Conservation (phyloP, 768 basidiomycete genomes). For the Suillus subaureus region DNA sequence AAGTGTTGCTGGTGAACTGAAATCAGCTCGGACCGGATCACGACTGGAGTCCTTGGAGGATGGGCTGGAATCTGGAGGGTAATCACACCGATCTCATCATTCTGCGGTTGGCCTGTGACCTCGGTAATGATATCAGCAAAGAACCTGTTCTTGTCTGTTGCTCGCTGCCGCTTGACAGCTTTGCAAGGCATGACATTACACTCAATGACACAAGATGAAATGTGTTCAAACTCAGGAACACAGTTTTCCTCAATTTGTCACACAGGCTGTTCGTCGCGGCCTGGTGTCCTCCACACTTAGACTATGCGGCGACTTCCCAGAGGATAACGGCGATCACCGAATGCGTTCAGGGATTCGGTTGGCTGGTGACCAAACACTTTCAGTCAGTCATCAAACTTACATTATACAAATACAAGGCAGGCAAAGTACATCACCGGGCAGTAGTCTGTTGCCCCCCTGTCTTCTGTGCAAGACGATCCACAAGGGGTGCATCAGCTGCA, state of each 20-base stretch:
- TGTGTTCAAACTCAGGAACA: not conserved
- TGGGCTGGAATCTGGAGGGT: not conserved
- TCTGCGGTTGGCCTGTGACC: not conserved
- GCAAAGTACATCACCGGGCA: conserved; percentile 41
- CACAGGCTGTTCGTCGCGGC: not conserved
- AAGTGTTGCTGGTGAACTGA: not conserved
- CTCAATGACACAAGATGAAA: not conserved
- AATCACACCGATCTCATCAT: not conserved
- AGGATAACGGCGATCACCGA: not conserved
- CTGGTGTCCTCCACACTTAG: conserved; percentile 18
- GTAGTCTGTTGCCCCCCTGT: conserved; percentile 63
- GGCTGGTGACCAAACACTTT: not conserved
- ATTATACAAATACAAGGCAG: conserved; percentile 4
- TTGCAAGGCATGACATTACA: not conserved
- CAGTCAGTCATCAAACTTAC: not conserved
- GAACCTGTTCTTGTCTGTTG: not conserved
- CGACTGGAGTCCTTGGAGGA: not conserved
- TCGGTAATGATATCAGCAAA: not conserved
- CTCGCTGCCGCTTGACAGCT: not conserved
- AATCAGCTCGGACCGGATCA: not conserved
- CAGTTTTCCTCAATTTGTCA: not conserved
- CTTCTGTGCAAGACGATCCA: conserved; percentile 62
- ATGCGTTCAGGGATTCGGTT: not conserved
- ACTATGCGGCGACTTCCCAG: conserved; percentile 10
- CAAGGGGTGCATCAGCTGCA: conserved; percentile 70